phyloP scores from a whole-genome alignment of 2,329 filamentous ascomycete genomes.

The Aspergillus awamori region DNA sequence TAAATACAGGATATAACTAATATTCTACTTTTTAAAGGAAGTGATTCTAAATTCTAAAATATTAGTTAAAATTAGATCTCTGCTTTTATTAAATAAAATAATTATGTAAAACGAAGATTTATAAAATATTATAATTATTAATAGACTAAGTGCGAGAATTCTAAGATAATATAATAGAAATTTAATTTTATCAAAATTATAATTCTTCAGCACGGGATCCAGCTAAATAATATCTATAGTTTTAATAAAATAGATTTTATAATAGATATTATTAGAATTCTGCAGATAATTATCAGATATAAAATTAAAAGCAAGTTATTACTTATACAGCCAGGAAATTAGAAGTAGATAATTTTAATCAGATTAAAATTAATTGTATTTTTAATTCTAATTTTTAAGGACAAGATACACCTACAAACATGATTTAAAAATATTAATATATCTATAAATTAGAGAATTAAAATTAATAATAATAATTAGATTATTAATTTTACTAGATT shows the following conservation, averaged over 20 bases:
- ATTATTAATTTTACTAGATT: background rate
- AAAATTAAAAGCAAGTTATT: too few species aligned
- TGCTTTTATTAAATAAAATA: background rate
- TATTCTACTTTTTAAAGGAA: background rate
- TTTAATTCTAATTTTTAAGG: background rate
- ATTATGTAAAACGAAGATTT: background rate
- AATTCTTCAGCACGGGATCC: too few species aligned
- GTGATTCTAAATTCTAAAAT: background rate
- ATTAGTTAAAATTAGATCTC: background rate
- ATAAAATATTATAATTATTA: conserved; percentile 11
- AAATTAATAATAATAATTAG: too few species aligned
- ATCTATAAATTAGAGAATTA: background rate
- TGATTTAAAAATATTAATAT: background rate
- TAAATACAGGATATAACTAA: background rate
- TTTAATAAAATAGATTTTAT: too few species aligned
- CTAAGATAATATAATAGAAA: conserved; percentile 3
- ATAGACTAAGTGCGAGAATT: conserved; percentile 2
- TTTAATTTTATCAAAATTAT: conserved; percentile 9
- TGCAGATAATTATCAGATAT: background rate
- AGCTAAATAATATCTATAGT: too few species aligned
- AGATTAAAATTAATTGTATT: background rate
- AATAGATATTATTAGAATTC: too few species aligned
- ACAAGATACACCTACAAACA: background rate
- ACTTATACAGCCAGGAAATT: too few species aligned
- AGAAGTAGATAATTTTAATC: too few species aligned